Base-by-base conservation (phyloP, 192 early-diverging fungal species). In the Fimicolochytrium jonesii region DNA sequence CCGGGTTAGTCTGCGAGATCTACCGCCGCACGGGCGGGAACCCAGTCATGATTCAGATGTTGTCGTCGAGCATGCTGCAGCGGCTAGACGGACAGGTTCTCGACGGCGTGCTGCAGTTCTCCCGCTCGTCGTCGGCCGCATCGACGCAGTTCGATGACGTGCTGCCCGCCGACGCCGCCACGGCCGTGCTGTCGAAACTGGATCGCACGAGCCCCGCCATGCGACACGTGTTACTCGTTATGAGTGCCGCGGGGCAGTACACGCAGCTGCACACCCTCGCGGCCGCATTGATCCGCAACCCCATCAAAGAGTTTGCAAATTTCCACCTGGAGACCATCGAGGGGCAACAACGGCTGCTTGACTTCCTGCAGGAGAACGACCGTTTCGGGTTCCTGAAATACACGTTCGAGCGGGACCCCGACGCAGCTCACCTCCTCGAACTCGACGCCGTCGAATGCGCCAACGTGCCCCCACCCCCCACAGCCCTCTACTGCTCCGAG, bases 231-330 rank as follows among this genome's bases (percentile, higher is more conserved):
- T 20, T 56, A 15, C 39, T 56, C 18, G 34, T 56, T 34, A 35
- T 35, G 6, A 26, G 20, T 13, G 55, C 39, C 10, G 55, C 55
- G 1, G 55, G 55, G 4, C 55, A 56, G 3, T 56, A 56, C 39
- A 41, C 39, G 5, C 15, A 39, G 6, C 22, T 56, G 11, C 31
- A 39, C 10, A 56, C 55, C 20, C 18, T 56, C 13, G 55, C 55
- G 0, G 55, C 34, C 7, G 39, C 39, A 4, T 35, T 56, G 10
- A 11, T 15, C 4, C 55, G 55, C 15, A 56, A 56, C 34, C 55
- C 55, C 6, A 20, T 56, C n/a, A 56, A 56, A 37, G 55, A 56
- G 15, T 42, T 56, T 18, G 39, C 55, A 20, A 20, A 56, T 35
- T 56, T 56, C 39, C 33, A 23, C n/a, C 33, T 56, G 34, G 33